Evolutionary conservation across 2,329 filamentous ascomycete genomes (phyloP).

Genomic region (Epicoccum nigrum): DNA sequence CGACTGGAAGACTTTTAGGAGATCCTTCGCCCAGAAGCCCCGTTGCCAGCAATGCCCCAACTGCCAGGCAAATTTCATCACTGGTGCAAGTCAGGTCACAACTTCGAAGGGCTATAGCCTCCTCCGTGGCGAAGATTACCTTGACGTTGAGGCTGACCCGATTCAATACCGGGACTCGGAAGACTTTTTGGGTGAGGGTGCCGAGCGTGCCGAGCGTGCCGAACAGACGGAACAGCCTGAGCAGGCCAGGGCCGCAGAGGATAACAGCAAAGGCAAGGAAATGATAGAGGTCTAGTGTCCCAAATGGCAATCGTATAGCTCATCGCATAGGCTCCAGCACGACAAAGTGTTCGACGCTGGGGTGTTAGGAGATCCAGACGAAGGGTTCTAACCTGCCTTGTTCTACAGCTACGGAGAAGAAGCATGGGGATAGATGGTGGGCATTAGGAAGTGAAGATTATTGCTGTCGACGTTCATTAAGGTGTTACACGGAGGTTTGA

Average conservation of each 20-base stretch:
- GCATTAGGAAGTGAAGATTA: no score
- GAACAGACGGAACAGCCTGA: constrained; percentile 1
- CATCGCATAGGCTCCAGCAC: no score
- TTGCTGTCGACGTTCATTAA: no score
- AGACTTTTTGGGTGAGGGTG: constrained; percentile 14
- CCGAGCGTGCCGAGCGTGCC: constrained; percentile 1
- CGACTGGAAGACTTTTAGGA: neutral
- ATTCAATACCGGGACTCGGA: constrained; percentile 15
- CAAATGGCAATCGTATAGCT: neutral
- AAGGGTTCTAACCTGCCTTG: no score
- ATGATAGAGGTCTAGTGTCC: neutral
- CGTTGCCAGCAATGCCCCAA: constrained; percentile 14
- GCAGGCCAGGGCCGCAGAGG: constrained; percentile 2
- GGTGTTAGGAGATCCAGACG: no score
- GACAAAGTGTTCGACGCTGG: no score
- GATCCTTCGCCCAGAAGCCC: neutral
- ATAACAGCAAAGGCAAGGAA: constrained; percentile 2
- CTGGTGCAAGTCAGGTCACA: neutral
- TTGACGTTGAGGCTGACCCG: constrained; percentile 12
- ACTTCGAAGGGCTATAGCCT: constrained; percentile 18
- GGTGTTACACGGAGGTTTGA: no score
- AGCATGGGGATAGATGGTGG: no score
- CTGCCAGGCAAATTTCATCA: constrained; percentile 8
- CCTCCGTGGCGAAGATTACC: constrained; percentile 14
- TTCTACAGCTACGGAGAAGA: no score